Evolutionary conservation across 805 yeast genomes (phyloP).

Genomic region (Spathaspora gorwiae): DNA sequence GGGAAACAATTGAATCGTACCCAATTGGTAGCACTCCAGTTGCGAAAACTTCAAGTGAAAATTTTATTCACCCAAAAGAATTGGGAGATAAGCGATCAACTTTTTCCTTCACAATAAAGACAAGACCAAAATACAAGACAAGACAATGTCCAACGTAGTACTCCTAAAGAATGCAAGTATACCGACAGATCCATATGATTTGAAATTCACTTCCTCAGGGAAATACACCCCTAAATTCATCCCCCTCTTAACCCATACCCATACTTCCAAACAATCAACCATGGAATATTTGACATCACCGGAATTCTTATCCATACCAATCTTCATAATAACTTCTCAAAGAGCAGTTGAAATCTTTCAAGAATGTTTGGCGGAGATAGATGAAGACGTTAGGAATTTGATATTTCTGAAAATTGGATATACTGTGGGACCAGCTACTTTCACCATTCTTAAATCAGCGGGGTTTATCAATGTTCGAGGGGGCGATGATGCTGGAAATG

Average conservation of each 20-base stretch:
- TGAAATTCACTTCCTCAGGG: slow-evolving; percentile 26
- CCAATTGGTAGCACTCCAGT: too few relatives aligned
- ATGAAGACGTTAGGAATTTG: slow-evolving; percentile 11
- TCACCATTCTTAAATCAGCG: slow-evolving; percentile 45
- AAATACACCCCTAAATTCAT: slow-evolving; percentile 50
- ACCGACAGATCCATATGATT: slow-evolving; percentile 65
- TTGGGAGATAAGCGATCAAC: too few relatives aligned
- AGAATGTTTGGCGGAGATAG: slow-evolving; percentile 28
- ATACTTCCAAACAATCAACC: slow-evolving; percentile 45
- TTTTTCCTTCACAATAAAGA: too few relatives aligned
- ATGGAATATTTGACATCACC: slow-evolving; percentile 39
- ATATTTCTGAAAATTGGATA: slow-evolving; percentile 52
- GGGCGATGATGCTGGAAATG: slow-evolving; percentile 78
- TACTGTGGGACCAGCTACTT: slow-evolving; percentile 92
- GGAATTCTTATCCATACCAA: slow-evolving; percentile 40
- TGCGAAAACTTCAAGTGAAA: too few relatives aligned
- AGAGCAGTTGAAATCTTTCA: slow-evolving; percentile 82
- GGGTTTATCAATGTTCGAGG: slow-evolving; percentile 74
- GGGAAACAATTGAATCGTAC: too few relatives aligned
- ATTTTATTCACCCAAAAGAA: too few relatives aligned
- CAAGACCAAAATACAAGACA: not conserved
- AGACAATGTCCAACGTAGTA: slow-evolving; percentile 27
- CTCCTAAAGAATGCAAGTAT: slow-evolving; percentile 69
- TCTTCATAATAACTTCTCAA: slow-evolving; percentile 81
- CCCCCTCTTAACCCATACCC: slow-evolving; percentile 69